Evolutionary conservation across 305 asterid genomes (phyloP).

Genomic region (Nicotiana rustica): DNA sequence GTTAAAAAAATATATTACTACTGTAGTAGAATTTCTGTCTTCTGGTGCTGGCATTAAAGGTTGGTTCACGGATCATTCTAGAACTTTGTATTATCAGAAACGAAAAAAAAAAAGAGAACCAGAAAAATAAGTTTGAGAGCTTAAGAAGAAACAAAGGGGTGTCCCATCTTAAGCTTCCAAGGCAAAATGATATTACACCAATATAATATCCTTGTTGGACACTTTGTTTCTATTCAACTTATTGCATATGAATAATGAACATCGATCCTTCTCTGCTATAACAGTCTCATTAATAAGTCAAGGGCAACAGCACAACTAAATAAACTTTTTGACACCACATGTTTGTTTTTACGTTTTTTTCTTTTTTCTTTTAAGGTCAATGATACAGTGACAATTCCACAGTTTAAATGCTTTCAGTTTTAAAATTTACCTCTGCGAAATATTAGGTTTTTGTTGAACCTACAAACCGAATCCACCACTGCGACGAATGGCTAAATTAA

Average conservation of each 20-base stretch:
- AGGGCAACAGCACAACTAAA: not conserved
- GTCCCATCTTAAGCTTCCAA: slow-evolving; percentile 14
- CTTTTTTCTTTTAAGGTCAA: not conserved
- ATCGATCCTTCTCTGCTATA: not conserved
- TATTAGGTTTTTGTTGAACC: not conserved
- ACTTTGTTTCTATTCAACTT: slow-evolving; percentile 7
- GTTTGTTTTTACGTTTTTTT: not conserved
- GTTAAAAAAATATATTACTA: no score
- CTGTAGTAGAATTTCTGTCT: not conserved
- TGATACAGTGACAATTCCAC: not conserved
- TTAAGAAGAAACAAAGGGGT: not conserved
- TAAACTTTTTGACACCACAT: not conserved
- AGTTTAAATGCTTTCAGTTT: not conserved
- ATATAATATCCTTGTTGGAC: not conserved
- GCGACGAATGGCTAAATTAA: not conserved
- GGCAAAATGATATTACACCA: not conserved
- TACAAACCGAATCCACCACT: not conserved
- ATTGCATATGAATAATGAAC: not conserved
- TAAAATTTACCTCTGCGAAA: not conserved
- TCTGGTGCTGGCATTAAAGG: not conserved
- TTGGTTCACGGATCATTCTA: slow-evolving; percentile 27
- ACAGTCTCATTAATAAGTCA: not conserved
- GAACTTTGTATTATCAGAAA: not conserved
- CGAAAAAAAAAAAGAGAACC: not conserved
- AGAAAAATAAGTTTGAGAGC: slow-evolving; percentile 13